Base-by-base conservation (phyloP, 768 basidiomycete species). In the Pisolithus orientalis region DNA sequence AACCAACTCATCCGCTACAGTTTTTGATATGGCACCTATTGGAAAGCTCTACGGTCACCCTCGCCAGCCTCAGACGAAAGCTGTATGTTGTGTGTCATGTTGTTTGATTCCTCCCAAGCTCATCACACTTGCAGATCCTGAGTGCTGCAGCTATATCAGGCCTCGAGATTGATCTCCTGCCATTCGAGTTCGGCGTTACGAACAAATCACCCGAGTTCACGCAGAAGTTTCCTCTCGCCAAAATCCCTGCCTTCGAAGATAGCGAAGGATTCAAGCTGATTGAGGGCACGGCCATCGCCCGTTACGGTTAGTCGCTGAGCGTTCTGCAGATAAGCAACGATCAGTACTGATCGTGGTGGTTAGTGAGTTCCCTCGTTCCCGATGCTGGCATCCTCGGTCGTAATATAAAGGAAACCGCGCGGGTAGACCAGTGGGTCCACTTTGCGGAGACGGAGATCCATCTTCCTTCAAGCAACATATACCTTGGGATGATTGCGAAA, bases 371-470 rank as follows among this genome's bases (percentile, higher is more conserved):
- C 2, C 29, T 62, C n/a, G 59, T 54, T 4, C 51, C 53, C 25
- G 21, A 21, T 21, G 21, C 21, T 21, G 21, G 21, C 21, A 1
- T 21, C 21, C 21, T 21, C 21, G 21, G 61, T 24, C 47, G 52
- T 5, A 28, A 44, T 31, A 13, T 34, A 11, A 49, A 60, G 25
- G 57, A 60, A 31, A 14, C 24, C 1, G 44, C 52, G 1, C 39
- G 53, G 1, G 34, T 63, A 7, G 59, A 63, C 50, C 62, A 62
- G 11, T 63, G 61, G 59, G 9, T 44, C 5, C 62, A 59, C 44
- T 63, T 56, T 42, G 51, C 49, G 6, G 61, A 63, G 21, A 46
- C 50, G 1, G 62, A 63, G 21, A 47, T 63, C 29, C 39, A 53
- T 3, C 6, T 0, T 0, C 46, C 53, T 5, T 17, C 44, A 25